Evolutionary conservation across 179 eudicot genomes (phyloP), one percentile per base, ranked within the genome.

Genomic region (Dionaea muscipula): DNA sequence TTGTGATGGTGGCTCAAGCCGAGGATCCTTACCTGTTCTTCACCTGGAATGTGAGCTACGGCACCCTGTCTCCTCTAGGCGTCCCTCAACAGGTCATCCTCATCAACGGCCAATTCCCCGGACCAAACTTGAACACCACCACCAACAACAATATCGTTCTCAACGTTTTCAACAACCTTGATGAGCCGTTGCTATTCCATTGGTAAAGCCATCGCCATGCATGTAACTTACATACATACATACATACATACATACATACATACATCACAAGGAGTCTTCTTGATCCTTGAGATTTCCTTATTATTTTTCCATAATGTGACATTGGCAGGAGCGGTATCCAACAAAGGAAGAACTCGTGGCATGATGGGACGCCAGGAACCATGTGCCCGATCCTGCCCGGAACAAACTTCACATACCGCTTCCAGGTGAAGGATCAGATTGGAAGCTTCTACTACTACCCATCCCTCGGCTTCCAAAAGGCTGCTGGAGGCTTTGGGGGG

Each of bases 371-470:
- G 14, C 36, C 39, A 11, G 78, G 75, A 3, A 69, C 74, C 43
- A 69, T 25, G 22, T 74, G 78, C 27, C 78, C 78, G 4, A 69
- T 74, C 26, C 45, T 10, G 1, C 78, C 78, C 0, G 72, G 72
- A 2, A 48, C 66, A 20, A 74, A 74, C 60, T 69, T 22, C 58
- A 74, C 78, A 12, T 69, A 57, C 60, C 62, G 31, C 0, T 69
- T 74, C 67, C 78, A 73, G 41, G 71, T 65, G 19, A 73, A 73
- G 59, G 78, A 73, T 45, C 78, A 73, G 17, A 73, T 73, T 10
- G 78, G 78, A 11, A 48, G 54, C 63, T 74, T 35, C 61, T 70
- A 35, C 39, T 74, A 74, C 69, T 69, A 54, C 54, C 69, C 78
- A 21, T 23, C 69, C 38, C 47, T 57, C 1, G 47, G 39, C 40